Evolutionary conservation across 2,329 filamentous ascomycete species (phyloP).

Genomic region (Polytolypa hystricis): DNA sequence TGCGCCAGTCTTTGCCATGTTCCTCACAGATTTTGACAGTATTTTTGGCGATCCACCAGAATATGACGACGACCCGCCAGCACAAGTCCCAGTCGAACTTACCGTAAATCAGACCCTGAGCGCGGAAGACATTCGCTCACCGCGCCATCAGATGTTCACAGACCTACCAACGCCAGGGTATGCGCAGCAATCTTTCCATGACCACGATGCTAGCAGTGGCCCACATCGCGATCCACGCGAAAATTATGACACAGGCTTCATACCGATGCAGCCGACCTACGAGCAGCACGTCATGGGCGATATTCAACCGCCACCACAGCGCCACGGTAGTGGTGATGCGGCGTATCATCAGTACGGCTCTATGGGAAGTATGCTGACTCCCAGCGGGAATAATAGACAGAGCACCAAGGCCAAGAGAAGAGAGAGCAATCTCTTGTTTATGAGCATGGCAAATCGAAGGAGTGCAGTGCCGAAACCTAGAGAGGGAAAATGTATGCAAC

Average conservation of each 20-base stretch:
- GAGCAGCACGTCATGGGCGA: slow-evolving; percentile 25
- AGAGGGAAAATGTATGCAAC: slow-evolving; percentile 1
- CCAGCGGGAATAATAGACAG: slow-evolving; percentile 17
- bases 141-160: slow-evolving; percentile 54
- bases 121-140: slow-evolving; percentile 51
- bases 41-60: slow-evolving; percentile 49
- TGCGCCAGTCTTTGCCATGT: slow-evolving; percentile 83
- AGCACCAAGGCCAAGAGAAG: slow-evolving; percentile 33
- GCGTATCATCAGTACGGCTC: slow-evolving; percentile 21
- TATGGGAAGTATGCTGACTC: slow-evolving; percentile 31
- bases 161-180: slow-evolving; percentile 55
- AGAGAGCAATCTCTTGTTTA: slow-evolving; percentile 39
- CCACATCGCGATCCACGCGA: slow-evolving; percentile 15
- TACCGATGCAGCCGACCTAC: slow-evolving; percentile 40
- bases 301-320: slow-evolving; percentile 17
- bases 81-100: slow-evolving; percentile 26
- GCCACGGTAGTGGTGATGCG: slow-evolving; percentile 13
- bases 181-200: slow-evolving; percentile 43
- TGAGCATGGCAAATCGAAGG: slow-evolving; percentile 27
- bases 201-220: slow-evolving; percentile 13
- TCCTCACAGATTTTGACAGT: slow-evolving; percentile 77
- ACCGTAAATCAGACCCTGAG: slow-evolving; percentile 29
- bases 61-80: neutral
- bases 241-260: slow-evolving; percentile 41
- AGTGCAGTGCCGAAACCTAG: slow-evolving; percentile 10